Conservation (phyloP, 345 rosid species). For the Salix arbutifolia region DNA sequence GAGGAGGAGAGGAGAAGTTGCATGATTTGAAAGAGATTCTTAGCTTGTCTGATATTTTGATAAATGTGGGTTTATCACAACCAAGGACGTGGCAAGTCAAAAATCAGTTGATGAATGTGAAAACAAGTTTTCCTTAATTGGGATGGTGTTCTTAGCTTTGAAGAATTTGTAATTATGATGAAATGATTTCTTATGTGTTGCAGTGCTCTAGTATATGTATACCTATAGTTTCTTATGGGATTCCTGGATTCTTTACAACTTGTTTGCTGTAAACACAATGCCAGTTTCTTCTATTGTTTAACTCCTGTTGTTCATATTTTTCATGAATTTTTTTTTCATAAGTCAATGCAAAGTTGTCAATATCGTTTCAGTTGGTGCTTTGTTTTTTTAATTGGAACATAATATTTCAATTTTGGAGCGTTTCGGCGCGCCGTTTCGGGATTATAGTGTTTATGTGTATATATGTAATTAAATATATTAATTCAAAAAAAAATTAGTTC, state of each 20-base stretch:
- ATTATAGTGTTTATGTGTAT: no score
- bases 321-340: background rate
- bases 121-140: slow-evolving; percentile 37
- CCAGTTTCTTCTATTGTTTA: background rate
- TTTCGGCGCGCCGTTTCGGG: no score
- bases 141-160: slow-evolving; percentile 48
- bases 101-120: slow-evolving; percentile 35
- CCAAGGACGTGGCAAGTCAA: slow-evolving; percentile 36
- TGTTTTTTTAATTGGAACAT: no score
- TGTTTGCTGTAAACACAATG: background rate
- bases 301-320: background rate
- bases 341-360: no score
- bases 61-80: slow-evolving; percentile 37
- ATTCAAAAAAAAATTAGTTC: no score
- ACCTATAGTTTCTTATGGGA: background rate
- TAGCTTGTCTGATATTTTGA: slow-evolving; percentile 40
- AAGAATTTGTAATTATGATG: slow-evolving; percentile 48
- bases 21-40: slow-evolving; percentile 39
- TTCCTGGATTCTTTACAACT: background rate
- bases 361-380: no score
- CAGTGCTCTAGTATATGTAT: background rate
- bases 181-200: background rate
- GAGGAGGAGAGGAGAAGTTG: slow-evolving; percentile 43
- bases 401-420: no score
- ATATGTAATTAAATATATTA: no score